A percentile compares a stretch with the other conserved stretches of the same genome.
Evolutionary conservation across 805 yeast genomes (phyloP).

Genomic region (Cyberlindnera japonica): DNA sequence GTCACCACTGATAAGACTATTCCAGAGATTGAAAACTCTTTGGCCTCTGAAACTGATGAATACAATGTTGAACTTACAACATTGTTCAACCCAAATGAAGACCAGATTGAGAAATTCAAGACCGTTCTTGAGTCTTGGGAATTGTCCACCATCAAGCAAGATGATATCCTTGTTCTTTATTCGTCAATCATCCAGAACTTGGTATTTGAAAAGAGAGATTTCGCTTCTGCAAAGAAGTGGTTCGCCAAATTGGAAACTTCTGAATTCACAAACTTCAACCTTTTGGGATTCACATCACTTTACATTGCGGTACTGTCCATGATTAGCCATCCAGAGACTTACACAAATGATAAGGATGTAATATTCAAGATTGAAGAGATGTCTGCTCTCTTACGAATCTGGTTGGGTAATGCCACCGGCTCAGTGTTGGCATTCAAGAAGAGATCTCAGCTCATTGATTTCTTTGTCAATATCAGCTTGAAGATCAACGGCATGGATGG

Average conservation of each 20-base stretch:
- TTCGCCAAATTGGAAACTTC: slow-evolving; percentile 17
- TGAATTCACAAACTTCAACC: slow-evolving; percentile 13
- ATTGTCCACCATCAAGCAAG: slow-evolving; percentile 18
- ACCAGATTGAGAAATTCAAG: slow-evolving; percentile 22
- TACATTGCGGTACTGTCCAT: slow-evolving; percentile 25
- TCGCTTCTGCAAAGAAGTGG: slow-evolving; percentile 23
- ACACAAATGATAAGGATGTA: slow-evolving; percentile 18
- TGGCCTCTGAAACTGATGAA: slow-evolving; percentile 16
- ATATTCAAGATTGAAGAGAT: slow-evolving; percentile 29
- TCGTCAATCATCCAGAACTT: slow-evolving; percentile 29
- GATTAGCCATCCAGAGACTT: slow-evolving; percentile 17
- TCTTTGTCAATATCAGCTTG: slow-evolving; percentile 26
- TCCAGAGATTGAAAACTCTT: slow-evolving; percentile 15
- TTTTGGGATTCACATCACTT: slow-evolving; percentile 32
- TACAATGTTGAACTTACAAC: slow-evolving; percentile 25
- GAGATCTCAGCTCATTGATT: slow-evolving; percentile 32
- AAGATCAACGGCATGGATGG: slow-evolving; percentile 25
- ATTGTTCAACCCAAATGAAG: slow-evolving; percentile 29
- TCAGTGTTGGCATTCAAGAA: slow-evolving; percentile 25
- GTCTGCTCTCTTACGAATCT: slow-evolving; percentile 31
- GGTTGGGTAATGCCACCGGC: slow-evolving; percentile 34
- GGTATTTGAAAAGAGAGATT: slow-evolving; percentile 24
- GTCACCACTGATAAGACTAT: slow-evolving; percentile 22
- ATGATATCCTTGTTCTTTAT: slow-evolving; percentile 25
- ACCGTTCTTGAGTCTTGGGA: slow-evolving; percentile 21